Evolutionary conservation across 768 basidiomycete species (phyloP), one percentile per base, ranked within the genome.

Genomic region (Pleurotus cornucopiae): DNA sequence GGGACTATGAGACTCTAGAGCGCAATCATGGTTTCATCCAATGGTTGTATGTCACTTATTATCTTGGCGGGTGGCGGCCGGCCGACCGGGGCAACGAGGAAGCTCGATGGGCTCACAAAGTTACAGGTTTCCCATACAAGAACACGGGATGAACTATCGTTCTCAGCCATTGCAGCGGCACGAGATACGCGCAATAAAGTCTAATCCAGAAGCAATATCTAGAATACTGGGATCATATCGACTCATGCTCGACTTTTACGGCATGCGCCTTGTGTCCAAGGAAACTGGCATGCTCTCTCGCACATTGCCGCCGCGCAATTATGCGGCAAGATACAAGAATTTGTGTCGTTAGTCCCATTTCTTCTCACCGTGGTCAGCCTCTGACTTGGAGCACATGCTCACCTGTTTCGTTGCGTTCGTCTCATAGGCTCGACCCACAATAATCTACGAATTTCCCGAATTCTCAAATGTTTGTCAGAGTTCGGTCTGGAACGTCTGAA

Each of bases 201-300:
- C 69, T 12, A 75, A 83, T 64, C 61, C 75, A 26, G 60, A 62
- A 40, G 74, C 85, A 44, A 67, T 83, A 47, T 58, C 69, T 56
- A 80, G 86, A 39, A 62, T 89, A 26, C 54, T 84, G 3, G 68
- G 67, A 25, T 89, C 88, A 16, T 90, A 89, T 67, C 71, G 68
- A 59, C 76, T 90, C 61, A 88, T 92, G 85, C 78, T 91, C 23
- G 85, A 87, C 66, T 90, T 91, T 71, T 91, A 88, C 64, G 89
- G 88, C 20, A 88, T 90, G 85, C 73, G 74, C 25, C 77, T 90
- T 30, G 69, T 83, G 40, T 79, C 78, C 37, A 61, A 69, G 21
- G 77, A 82, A 40, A 82, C 85, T 0, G 88, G 88, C 3, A 75
- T 85, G 21, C 61, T 90, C 13, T 75, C 74, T 26, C 83, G 88